Conservation (phyloP, 345 rosid species). For the Corymbia maculata region DNA sequence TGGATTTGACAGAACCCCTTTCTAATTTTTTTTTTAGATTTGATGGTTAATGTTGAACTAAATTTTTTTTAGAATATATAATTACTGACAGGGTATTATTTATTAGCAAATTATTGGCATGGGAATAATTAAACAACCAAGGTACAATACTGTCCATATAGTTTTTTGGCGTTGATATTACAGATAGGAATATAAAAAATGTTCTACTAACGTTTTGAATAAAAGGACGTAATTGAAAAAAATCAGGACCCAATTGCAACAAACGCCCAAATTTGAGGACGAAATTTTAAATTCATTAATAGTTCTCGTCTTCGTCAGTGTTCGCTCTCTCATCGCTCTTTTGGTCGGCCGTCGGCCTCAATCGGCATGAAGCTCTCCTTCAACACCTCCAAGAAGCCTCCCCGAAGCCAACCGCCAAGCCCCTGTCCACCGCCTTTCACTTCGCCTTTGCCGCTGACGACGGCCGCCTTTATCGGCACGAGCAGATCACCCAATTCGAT, state of each 20-base stretch:
- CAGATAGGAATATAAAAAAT: not conserved
- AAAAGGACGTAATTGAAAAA: not conserved
- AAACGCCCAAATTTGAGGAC: not conserved
- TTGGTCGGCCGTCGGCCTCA: too few relatives aligned
- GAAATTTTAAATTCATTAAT: not conserved
- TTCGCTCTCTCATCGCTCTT: too few relatives aligned
- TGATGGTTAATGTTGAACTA: too few relatives aligned
- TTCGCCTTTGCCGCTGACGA: not conserved
- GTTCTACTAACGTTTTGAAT: rapidly evolving
- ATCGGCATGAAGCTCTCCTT: slow-evolving; percentile 48
- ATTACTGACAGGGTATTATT: too few relatives aligned
- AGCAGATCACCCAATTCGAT: slow-evolving; percentile 53
- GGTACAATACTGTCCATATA: too few relatives aligned
- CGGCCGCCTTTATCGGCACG: not conserved
- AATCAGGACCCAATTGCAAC: not conserved
- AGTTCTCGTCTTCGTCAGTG: not conserved
- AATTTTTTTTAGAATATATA: too few relatives aligned
- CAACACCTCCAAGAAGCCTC: slow-evolving; percentile 22
- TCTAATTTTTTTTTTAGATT: too few relatives aligned
- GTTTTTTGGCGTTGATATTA: not conserved
- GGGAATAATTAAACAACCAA: too few relatives aligned
- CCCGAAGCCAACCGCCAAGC: slow-evolving; percentile 21
- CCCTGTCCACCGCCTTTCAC: slow-evolving; percentile 3
- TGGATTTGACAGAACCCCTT: too few relatives aligned
- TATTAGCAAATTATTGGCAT: too few relatives aligned